Evolutionary conservation across 2,329 filamentous ascomycete species (phyloP).

Genomic region (Paramyrothecium roridum): DNA sequence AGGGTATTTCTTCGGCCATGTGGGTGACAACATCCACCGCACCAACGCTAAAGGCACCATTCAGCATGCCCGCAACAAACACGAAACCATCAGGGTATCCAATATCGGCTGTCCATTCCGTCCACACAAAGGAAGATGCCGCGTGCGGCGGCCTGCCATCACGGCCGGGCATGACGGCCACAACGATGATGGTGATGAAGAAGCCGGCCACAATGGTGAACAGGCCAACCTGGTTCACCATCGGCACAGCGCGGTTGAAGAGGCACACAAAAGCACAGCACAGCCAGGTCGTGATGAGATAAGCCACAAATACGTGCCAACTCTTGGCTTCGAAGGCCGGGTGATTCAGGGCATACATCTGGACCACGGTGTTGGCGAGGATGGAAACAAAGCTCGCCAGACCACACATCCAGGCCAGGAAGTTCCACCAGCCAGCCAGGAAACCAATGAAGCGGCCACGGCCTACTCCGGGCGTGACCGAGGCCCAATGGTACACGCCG

Average conservation of each 20-base stretch:
- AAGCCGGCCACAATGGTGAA: slow-evolving; percentile 43
- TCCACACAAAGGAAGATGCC: slow-evolving; percentile 34
- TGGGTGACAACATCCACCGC: slow-evolving; percentile 64
- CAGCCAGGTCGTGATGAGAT: slow-evolving; percentile 36
- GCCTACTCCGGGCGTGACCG: slow-evolving; percentile 48
- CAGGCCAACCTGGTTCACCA: slow-evolving; percentile 51
- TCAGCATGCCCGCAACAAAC: slow-evolving; percentile 43
- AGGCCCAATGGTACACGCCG: slow-evolving; percentile 61
- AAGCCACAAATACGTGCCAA: slow-evolving; percentile 42
- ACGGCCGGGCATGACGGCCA: slow-evolving; percentile 45
- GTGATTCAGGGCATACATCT: slow-evolving; percentile 41
- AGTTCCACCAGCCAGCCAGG: slow-evolving; percentile 45
- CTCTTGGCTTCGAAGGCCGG: slow-evolving; percentile 27
- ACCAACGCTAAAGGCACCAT: slow-evolving; percentile 67
- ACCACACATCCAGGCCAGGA: slow-evolving; percentile 37
- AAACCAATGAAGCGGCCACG: slow-evolving; percentile 49
- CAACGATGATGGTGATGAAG: slow-evolving; percentile 39
- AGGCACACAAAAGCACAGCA: slow-evolving; percentile 43
- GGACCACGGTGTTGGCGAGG: slow-evolving; percentile 36
- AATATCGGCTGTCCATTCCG: slow-evolving; percentile 32
- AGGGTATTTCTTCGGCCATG: slow-evolving; percentile 61
- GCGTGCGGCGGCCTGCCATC: slow-evolving; percentile 25
- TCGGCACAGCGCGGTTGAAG: slow-evolving; percentile 49
- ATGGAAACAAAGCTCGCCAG: slow-evolving; percentile 37
- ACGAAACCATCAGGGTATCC: slow-evolving; percentile 39